These are phyloP conservation scores for Penicillium bialowiezense DNA, from an alignment of 495 filamentous ascomycete genomes.

Conservation along the genomic window DNA sequence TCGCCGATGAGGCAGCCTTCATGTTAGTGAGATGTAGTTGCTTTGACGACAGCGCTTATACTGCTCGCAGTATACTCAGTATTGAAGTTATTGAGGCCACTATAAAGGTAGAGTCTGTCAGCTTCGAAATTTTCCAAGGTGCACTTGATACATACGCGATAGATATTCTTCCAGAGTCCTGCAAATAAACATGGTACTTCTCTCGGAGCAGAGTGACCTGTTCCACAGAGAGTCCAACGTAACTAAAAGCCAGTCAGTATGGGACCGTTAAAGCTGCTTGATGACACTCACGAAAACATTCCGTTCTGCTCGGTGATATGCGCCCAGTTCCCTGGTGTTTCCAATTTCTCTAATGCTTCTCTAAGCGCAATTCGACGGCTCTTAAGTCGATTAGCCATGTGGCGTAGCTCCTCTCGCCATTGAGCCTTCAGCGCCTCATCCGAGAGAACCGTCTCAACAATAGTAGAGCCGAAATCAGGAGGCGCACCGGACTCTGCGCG, in stretches of 20 bases:
- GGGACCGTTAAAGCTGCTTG: not conserved
- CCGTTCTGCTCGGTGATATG: slow-evolving; percentile 18
- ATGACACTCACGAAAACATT: slow-evolving; percentile 16
- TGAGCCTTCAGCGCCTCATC: slow-evolving; percentile 9
- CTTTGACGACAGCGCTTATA: slow-evolving; percentile 15
- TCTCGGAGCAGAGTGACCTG: slow-evolving; percentile 10
- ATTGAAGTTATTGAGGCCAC: slow-evolving; percentile 17
- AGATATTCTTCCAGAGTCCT: slow-evolving; percentile 17
- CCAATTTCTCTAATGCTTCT: slow-evolving; percentile 8
- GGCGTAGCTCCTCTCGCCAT: slow-evolving; percentile 12
- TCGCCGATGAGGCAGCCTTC: too few relatives aligned
- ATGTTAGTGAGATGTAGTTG: too few relatives aligned
- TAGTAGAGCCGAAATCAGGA: slow-evolving; percentile 15
- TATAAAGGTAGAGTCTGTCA: slow-evolving; percentile 3
- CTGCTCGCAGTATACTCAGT: slow-evolving; percentile 10
- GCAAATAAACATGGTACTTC: slow-evolving; percentile 14
- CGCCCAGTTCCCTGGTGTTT: slow-evolving; percentile 13
- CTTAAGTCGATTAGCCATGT: slow-evolving; percentile 12
- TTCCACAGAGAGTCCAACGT: slow-evolving; percentile 12
- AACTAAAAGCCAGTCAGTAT: slow-evolving; percentile 9
- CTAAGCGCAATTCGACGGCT: slow-evolving; percentile 5
- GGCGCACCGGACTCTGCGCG: slow-evolving; percentile 13
- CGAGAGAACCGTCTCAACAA: slow-evolving; percentile 10
- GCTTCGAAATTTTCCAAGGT: not conserved
- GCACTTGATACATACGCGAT: slow-evolving; percentile 11